phyloP scores from a whole-genome alignment of 2,329 filamentous ascomycete species.

The Monilinia polystroma region DNA sequence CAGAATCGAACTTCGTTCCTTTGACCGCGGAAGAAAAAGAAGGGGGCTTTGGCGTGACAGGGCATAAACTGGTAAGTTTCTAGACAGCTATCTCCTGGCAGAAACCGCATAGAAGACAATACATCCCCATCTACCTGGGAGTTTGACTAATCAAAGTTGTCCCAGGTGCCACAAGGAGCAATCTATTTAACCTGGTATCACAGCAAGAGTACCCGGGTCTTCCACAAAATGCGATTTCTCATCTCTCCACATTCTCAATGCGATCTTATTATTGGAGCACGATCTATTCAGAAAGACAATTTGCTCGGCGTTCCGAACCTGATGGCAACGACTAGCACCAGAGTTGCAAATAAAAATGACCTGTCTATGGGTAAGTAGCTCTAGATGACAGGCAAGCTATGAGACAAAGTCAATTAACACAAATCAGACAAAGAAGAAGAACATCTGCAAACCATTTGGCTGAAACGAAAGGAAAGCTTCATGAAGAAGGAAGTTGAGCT shows the following conservation, averaged over 20 bases:
- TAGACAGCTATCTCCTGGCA: background rate
- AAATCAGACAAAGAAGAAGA: background rate
- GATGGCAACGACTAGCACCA: slow-evolving; percentile 4
- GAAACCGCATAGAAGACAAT: background rate
- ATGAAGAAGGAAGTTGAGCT: background rate
- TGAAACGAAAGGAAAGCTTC: background rate
- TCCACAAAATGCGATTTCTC: slow-evolving; percentile 32
- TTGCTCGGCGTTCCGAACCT: slow-evolving; percentile 25
- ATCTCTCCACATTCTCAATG: slow-evolving; percentile 25
- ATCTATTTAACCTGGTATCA: slow-evolving; percentile 30
- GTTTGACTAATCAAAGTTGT: background rate
- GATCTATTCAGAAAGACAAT: slow-evolving; percentile 26
- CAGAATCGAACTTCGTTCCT: slow-evolving; percentile 16
- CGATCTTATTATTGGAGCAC: slow-evolving; percentile 29
- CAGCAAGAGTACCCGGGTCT: slow-evolving; percentile 28
- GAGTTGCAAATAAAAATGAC: accelerated
- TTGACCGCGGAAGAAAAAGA: slow-evolving; percentile 25
- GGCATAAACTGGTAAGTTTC: slow-evolving; percentile 22
- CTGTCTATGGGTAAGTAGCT: background rate
- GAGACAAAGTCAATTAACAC: background rate
- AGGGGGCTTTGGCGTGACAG: slow-evolving; percentile 27
- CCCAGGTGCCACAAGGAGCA: slow-evolving; percentile 26
- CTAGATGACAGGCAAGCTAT: background rate
- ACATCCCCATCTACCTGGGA: background rate
- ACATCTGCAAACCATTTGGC: accelerated